Percentiles rank a stretch among this genome's conserved stretches.
phyloP scores from a whole-genome alignment of 305 asterid species.

The Fraxinus floribunda region DNA sequence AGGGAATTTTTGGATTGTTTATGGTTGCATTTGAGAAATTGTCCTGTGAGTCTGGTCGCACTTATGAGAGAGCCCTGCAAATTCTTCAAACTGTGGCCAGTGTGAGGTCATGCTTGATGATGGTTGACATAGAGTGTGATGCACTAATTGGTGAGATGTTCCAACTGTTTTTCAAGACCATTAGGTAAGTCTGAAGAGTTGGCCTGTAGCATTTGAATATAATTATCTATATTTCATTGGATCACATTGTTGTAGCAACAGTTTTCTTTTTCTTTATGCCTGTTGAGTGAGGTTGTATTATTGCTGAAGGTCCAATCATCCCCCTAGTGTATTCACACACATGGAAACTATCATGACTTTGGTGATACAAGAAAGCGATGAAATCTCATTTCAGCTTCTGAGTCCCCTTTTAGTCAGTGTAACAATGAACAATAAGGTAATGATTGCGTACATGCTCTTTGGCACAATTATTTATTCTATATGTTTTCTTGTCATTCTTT shows the following conservation, averaged over 20 bases:
- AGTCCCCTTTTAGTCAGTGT: conserved; percentile 67
- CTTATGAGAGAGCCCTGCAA: conserved; percentile 33
- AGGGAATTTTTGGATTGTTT: conserved; percentile 47
- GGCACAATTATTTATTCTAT: conserved; percentile 12
- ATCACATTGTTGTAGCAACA: conserved; percentile 4
- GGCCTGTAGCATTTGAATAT: neutral
- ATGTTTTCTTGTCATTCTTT: conserved; percentile 19
- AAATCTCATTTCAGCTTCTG: conserved; percentile 55
- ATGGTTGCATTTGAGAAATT: conserved; percentile 44
- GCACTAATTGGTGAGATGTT: conserved; percentile 47
- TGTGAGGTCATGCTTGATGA: conserved; percentile 44
- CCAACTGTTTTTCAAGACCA: conserved; percentile 34
- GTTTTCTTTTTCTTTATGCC: conserved; percentile 12
- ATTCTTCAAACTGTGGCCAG: conserved; percentile 48
- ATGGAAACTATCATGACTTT: conserved; percentile 73
- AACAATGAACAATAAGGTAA: conserved; percentile 60
- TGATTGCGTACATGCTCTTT: conserved; percentile 18
- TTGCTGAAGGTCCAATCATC: conserved; percentile 53
- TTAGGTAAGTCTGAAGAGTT: conserved; percentile 36
- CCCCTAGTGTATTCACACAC: conserved; percentile 40
- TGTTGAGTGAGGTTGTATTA: conserved; percentile 6
- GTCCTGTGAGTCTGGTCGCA: conserved; percentile 32
- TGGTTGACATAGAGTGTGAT: conserved; percentile 45
- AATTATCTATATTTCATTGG: neutral
- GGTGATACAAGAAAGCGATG: conserved; percentile 70